Evolutionary conservation across 768 basidiomycete genomes (phyloP), one percentile per base, ranked within the genome.

Genomic region (Terana coerulea): DNA sequence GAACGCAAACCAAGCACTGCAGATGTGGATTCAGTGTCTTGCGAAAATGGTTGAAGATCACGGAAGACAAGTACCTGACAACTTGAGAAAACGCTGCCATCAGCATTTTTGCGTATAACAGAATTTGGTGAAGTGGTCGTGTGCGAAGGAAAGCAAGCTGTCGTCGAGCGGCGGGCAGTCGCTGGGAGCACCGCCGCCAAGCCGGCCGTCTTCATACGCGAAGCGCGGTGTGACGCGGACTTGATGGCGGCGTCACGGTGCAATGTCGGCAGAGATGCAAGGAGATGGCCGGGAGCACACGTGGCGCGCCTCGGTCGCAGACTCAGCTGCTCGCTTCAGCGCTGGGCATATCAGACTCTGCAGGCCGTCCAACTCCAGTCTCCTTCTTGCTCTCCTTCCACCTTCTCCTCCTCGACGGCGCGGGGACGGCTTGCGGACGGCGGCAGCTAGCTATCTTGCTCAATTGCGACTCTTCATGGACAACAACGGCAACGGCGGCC

Each of bases 1-100:
- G 61, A 85, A 83, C 0, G 80, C 82, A 56, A 88, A 86, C 83
- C 83, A 88, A 43, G 83, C 83, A 62, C 84, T 86, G 62, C 21
- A 52, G 46, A 51, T 48, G 35, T 42, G 50, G 48, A 54, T 41
- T 43, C 39, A 43, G 22, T 21, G 11, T 1, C 10, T 12, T 15
- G 31, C 5, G 6, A 37, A 37, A n/a, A 26, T 29, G 17, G 26
- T n/a, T 34, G 31, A 19, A 31, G 21, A 14, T 7, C 15, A 22
- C 24, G 17, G 19, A 11, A 21, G 19, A 12, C 17, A 30, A 62
- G 17, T 42, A 81, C 82, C 75, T 73, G 49, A 84, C 60, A 24
- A 76, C 19, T 57, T 76, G 76, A 28, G 80, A 82, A 53, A 75
- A 10, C 46, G 79, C 51, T 28, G 75, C 75, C 64, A 75, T 67